Evolutionary conservation across 495 filamentous ascomycete genomes (phyloP).

Genomic region (Talaromyces liani): DNA sequence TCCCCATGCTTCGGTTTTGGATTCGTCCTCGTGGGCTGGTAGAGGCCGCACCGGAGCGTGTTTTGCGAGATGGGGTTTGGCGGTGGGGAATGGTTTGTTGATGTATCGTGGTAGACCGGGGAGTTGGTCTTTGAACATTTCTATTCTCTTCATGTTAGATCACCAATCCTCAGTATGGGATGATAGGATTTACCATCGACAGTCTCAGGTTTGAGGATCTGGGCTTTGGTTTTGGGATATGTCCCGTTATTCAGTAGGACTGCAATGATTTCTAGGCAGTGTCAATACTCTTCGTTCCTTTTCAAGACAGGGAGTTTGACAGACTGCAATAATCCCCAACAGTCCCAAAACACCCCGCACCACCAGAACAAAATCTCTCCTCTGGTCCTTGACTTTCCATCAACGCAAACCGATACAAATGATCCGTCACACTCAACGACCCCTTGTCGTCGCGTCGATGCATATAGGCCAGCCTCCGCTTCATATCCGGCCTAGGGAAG

Average conservation of each 20-base stretch:
- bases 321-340: constrained; percentile 43
- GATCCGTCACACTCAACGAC: constrained; percentile 1
- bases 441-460: constrained; percentile 23
- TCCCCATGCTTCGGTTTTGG: constrained; percentile 53
- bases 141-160: constrained; percentile 1
- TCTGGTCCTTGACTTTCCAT: background rate
- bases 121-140: constrained; percentile 58
- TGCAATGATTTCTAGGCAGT: constrained; percentile 23
- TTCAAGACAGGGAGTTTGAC: background rate
- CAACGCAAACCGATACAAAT: constrained; percentile 7
- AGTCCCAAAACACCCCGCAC: constrained; percentile 42
- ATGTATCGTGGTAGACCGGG: constrained; percentile 44
- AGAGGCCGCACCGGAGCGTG: constrained; percentile 35
- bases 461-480: constrained; percentile 37
- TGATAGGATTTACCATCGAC: constrained; percentile 20
- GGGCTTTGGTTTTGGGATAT: constrained; percentile 31
- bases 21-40: constrained; percentile 28
- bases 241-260: constrained; percentile 38
- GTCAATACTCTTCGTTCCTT: background rate
- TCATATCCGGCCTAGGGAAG: constrained; percentile 44
- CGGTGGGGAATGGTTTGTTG: constrained; percentile 30
- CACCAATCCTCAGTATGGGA: background rate
- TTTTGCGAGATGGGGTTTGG: constrained; percentile 47
- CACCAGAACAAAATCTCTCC: constrained; percentile 38
- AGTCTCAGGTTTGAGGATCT: constrained; percentile 38